phyloP scores from a whole-genome alignment of 1,139 yeast genomes.

The Petasospora rhodanensis region DNA sequence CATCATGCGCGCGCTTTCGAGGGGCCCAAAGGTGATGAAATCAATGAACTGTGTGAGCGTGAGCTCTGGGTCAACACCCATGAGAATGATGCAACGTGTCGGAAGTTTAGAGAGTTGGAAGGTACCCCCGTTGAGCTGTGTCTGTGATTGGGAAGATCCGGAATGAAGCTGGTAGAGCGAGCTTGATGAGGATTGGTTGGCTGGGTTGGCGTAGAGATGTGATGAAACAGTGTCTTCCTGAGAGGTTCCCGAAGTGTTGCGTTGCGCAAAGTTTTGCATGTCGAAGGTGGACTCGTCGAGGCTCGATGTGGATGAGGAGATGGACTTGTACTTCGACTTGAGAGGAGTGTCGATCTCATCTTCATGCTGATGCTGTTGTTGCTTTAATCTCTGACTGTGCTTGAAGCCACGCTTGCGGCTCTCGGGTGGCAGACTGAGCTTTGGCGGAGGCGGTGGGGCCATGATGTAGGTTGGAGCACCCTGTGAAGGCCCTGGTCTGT shows the following conservation, averaged over 20 bases:
- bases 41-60: slow-evolving; percentile 22
- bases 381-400: slow-evolving; percentile 5
- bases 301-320: slow-evolving; percentile 13
- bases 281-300: slow-evolving; percentile 18
- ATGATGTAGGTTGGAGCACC: slow-evolving; percentile 18
- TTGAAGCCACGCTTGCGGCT: slow-evolving; percentile 11
- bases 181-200: slow-evolving; percentile 13
- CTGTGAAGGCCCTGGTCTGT: slow-evolving; percentile 7
- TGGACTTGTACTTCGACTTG: slow-evolving; percentile 12
- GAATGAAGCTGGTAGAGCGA: slow-evolving; percentile 12
- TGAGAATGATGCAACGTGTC: slow-evolving; percentile 21
- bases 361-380: slow-evolving; percentile 2
- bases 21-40: slow-evolving; percentile 34
- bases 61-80: slow-evolving; percentile 21
- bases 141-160: slow-evolving; percentile 9
- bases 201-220: slow-evolving; percentile 22
- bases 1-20: slow-evolving; percentile 36
- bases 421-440: slow-evolving; percentile 35
- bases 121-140: slow-evolving; percentile 12
- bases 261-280: slow-evolving; percentile 6
- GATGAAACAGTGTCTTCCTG: slow-evolving; percentile 10
- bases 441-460: slow-evolving; percentile 26
- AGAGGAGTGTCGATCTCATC: slow-evolving; percentile 16
- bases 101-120: slow-evolving; percentile 26
- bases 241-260: slow-evolving; percentile 4